Conservation (phyloP, 2,329 filamentous ascomycete species). For the Fusarium mundagurra region DNA sequence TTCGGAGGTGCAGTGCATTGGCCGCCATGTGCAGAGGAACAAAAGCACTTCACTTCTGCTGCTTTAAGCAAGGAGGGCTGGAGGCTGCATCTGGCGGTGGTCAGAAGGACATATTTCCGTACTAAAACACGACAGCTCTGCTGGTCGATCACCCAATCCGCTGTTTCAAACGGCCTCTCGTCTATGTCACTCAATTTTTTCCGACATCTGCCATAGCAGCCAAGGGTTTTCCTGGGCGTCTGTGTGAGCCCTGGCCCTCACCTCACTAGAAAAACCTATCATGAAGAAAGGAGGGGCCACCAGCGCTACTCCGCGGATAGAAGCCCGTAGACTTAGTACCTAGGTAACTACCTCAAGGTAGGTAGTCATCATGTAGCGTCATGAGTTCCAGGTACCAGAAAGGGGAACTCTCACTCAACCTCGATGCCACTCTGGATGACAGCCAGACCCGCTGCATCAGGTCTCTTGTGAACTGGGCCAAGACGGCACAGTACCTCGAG, state of each 20-base stretch:
- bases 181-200: conserved; percentile 20
- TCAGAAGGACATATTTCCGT: conserved; percentile 29
- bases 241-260: conserved; percentile 28
- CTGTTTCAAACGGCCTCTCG: conserved; percentile 7
- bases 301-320: conserved; percentile 17
- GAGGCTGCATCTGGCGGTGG: conserved; percentile 19
- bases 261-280: conserved; percentile 17
- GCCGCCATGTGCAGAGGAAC: not conserved
- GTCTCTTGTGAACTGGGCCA: conserved; percentile 23
- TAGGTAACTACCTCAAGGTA: not conserved
- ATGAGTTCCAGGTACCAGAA: conserved; percentile 33
- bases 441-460: conserved; percentile 12
- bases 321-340: not conserved
- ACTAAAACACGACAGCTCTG: not conserved
- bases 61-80: conserved; percentile 3
- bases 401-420: conserved; percentile 16
- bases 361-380: conserved; percentile 27
- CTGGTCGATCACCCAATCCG: conserved; percentile 19
- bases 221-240: conserved; percentile 15
- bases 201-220: conserved; percentile 4
- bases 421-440: conserved; percentile 1
- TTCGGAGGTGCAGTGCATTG: not conserved
- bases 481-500: conserved; percentile 29
- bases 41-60: conserved; percentile 2
- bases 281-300: conserved; percentile 33